Conservation (phyloP, 768 basidiomycete species). For the Pleurotus tuoliensis region DNA sequence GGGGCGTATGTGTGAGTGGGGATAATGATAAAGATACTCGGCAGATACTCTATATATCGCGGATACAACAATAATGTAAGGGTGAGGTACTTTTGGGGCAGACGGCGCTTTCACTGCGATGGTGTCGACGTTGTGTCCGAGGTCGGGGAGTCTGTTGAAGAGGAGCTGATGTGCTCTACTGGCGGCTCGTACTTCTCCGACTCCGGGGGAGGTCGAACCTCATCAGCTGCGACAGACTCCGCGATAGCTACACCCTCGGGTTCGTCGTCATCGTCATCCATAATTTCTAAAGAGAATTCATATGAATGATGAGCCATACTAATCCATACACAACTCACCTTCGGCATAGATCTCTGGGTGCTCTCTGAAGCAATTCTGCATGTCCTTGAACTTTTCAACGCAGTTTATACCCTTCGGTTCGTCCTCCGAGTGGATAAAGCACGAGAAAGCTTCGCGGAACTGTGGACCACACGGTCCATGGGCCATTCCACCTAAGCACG, state of each 20-base stretch:
- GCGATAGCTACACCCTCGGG: conserved; percentile 15
- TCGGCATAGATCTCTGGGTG: conserved; percentile 96
- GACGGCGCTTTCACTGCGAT: not conserved
- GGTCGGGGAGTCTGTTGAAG: not conserved
- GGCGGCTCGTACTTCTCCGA: conserved; percentile 6
- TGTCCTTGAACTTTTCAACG: conserved; percentile 93
- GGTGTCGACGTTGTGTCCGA: not conserved
- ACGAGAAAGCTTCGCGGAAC: conserved; percentile 94
- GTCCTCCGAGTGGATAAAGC: conserved; percentile 90
- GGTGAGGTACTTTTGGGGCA: conserved; percentile 1
- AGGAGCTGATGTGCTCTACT: not conserved
- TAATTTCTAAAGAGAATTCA: conserved; percentile 44
- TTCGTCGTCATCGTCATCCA: conserved; percentile 64
- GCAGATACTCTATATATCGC: not conserved
- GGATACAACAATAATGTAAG: not conserved
- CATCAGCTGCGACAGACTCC: conserved; percentile 8
- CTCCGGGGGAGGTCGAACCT: conserved; percentile 8
- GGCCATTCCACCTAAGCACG: conserved; percentile 98
- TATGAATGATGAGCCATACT: not conserved
- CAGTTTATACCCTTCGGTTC: conserved; percentile 99
- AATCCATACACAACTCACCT: conserved; percentile 47
- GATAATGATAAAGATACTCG: conserved; percentile 7
- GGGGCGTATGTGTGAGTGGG: not conserved
- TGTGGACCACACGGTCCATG: conserved; percentile 92
- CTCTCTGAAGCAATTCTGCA: conserved; percentile 96